Base-by-base conservation (phyloP, 805 yeast genomes). In the Lipomyces sp. region DNA sequence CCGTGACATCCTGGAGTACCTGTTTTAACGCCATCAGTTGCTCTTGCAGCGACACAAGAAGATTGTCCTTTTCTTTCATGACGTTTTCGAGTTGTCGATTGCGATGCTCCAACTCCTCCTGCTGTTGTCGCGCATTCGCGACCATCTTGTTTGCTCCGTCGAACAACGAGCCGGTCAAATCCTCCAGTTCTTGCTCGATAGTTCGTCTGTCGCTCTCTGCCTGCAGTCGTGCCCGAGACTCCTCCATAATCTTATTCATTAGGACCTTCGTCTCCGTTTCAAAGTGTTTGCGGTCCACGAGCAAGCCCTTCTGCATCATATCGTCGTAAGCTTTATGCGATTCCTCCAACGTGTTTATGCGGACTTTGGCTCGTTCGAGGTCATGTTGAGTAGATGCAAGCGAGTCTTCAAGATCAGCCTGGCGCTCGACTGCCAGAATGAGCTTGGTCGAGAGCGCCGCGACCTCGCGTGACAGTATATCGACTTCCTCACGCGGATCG, bases 91-190 rank as follows among this genome's bases (percentile, higher is more conserved):
- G 50, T 43, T 62, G 63, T 19, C 43, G 50, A 32, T 48, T 61
- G 18, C 80, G 76, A 39, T 76, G 66, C 60, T 81, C 81, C 54
- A 73, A 73, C 31, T 78, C 80, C 62, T 82, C 75, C 4, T 82
- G 77, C 52, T 81, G 84, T 50, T 78, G 73, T 56, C 86, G 78
- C 0, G 95, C 95, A 58, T 80, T 77, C 43, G 84, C 80, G 5
- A 87, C 96, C 86, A 86, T 86, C 43, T 77, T 75, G 64, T 87
- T 87, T 13, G 96, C 96, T 63, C 88, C 93, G 55, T 80, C 84
- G 63, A 87, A 87, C 29, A 87, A 69, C 1, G 89, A 80, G 1
- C 83, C 86, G 1, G 89, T 79, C 42, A 87, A 68, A 35, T 86
- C 95, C 63, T 86, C 93, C 33, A 87, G 84, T 64, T 87, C 96